Evolutionary conservation across 352 stramenopile genomes (phyloP), one percentile per base, ranked within the genome.

Genomic region (Globisporangium polare): DNA sequence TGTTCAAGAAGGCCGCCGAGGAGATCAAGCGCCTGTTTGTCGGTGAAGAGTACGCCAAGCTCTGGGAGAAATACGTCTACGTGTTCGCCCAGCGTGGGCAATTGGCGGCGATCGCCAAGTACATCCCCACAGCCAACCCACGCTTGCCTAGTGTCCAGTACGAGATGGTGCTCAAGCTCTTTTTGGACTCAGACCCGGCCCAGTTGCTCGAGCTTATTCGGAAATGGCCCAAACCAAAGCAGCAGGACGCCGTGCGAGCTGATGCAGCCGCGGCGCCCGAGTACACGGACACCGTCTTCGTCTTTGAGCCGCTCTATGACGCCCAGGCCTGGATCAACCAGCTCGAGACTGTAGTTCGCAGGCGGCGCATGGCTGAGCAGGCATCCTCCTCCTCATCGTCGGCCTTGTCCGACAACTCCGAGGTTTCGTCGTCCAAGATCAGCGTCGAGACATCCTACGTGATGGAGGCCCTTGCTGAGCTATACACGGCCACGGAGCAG

Each of bases 31-130:
- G 74, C 0, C 65, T 92, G 10, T 91, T 94, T 66, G 66, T 81
- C 12, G 73, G 69, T n/a, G 78, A 92, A 31, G 77, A 87, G 20
- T 90, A 75, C 41, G 82, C 75, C 6, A 77, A 76, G 53, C 53
- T 92, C 17, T 94, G 85, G 85, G 81, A 92, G 55, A 94, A 92
- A n/a, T 94, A 92, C 58, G 78, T 94, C 3, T 94, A 94, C 49
- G 77, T 94, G 27, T 94, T 92, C 59, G 82, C 83, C 0, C 86
- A 94, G 62, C 80, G 80, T 29, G 82, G 82, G 0, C 81, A 92
- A 49, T 49, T 94, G 56, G 84, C 72, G 59, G 76, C 80, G 13
- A 90, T 94, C 53, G 83, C 83, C 5, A 75, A 75, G 5, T 88
- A 68, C 62, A 87, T 94, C 39, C 86, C 86, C n/a, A 92, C 86